Evolutionary conservation across 352 stramenopile genomes (phyloP), one percentile per base, ranked within the genome.

Genomic region (Blastocystis sp.): DNA sequence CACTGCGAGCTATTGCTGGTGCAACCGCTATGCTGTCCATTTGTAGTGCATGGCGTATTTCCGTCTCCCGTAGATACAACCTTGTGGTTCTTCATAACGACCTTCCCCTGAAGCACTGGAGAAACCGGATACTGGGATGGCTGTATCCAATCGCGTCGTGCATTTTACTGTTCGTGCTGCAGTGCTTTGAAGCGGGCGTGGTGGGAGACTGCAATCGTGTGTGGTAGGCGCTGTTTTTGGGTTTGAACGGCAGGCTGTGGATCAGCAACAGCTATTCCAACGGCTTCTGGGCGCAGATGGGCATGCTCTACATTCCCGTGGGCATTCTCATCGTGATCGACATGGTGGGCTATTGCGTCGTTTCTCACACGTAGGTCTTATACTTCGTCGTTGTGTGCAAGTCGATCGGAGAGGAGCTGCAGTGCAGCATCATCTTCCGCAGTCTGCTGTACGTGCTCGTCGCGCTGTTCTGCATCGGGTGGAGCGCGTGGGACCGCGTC

Each of bases 131-230:
- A 4, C 29, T 63, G 10, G 71, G 35, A 9, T 81, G 71, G 71
- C 9, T 81, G n/a, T 37, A 66, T 81, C 71, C 71, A 19, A 39
- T 65, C 2, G 13, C 39, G 21, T 63, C 71, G n/a, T 39, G 29
- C 16, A 24, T 81, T 39, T 62, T 37, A 9, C 60, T 81, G 12
- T 37, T 81, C 29, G 33, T 81, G 13, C 41, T 65, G 16, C 35
- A 81, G n/a, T 81, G 71, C 24, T n/a, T 65, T 45, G 39, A 59
- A 1, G 2, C 29, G 19, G 33, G 16, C 66, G 33, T 45, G 19
- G 35, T 81, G 6, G 71, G 71, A 3, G 71, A 81, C 33, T 81
- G 71, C 35, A 50, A 63, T 33, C 71, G 71, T 81, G 50, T 65
- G 12, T 81, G 71, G 71, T 81, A 62, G 9, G 12, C 16, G 21